phyloP scores from a whole-genome alignment of 2,329 filamentous ascomycete genomes.

The Trichoderma simmonsii region DNA sequence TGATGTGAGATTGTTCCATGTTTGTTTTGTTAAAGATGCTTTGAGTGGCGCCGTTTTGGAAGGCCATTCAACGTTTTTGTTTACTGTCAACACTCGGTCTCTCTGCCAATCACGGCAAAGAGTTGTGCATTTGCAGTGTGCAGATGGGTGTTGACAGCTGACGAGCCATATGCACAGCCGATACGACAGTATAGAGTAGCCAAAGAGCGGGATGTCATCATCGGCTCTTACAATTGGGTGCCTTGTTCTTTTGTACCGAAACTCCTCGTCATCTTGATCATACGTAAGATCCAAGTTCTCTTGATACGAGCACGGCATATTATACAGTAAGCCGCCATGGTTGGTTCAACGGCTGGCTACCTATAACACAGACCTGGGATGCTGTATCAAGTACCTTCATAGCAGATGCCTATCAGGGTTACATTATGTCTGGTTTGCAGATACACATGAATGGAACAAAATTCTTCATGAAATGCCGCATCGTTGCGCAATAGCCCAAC shows the following conservation, averaged over 20 bases:
- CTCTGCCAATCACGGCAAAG: not conserved
- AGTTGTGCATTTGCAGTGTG: not conserved
- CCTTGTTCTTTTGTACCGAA: not conserved
- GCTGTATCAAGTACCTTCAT: not conserved
- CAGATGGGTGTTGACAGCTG: not conserved
- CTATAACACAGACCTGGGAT: not conserved
- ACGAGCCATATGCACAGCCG: not conserved
- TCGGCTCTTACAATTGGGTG: not conserved
- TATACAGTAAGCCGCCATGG: not conserved
- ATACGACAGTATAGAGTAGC: not conserved
- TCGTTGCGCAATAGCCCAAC: not conserved
- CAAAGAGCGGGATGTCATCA: not conserved
- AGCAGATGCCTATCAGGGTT: not conserved
- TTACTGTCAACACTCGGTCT: not conserved
- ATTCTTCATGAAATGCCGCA: not conserved
- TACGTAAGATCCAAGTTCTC: not conserved
- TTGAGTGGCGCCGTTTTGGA: not conserved
- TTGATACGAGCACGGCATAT: not conserved
- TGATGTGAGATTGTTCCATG: not conserved
- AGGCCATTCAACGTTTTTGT: not conserved
- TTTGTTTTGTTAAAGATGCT: not conserved
- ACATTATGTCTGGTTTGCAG: not conserved
- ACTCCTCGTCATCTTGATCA: not conserved
- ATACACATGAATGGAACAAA: not conserved
- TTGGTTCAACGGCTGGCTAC: not conserved